Base-by-base conservation (phyloP, 139 green algal genomes). In the Dunaliella sp. region DNA sequence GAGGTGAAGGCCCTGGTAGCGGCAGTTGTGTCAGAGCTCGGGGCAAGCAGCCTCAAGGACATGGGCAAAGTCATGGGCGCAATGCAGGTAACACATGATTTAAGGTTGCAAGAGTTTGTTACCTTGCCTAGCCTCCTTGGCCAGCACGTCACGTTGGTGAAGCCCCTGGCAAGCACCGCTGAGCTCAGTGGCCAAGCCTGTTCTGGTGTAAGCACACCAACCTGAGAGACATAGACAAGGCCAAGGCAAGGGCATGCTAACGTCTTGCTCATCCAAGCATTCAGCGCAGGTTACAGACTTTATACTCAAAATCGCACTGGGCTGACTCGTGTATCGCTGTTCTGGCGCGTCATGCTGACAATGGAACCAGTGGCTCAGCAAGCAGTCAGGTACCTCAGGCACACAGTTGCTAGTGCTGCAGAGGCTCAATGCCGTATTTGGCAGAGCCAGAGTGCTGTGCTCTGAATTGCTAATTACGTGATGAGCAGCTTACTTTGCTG, bases 21-120 rank as follows among this genome's bases (percentile, higher is more conserved):
- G 16, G 77, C 65, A 31, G 90, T 89, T 31, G 84, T 93, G 38
- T n/a, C 84, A 28, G 88, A 91, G 83, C 80, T 88, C 32, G 86
- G 88, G 0, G 82, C 86, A 1, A 88, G 35, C 12, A 87, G 59
- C 1, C 38, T 86, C 37, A 93, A 93, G 90, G 82, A 90, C 57
- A 93, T 93, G 90, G 88, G 88, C 0, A 34, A 37, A 26, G 88
- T 93, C 0, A 93, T 93, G 88, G 88, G 87, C 38, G 73, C 58
- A 0, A 85, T 92, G 48, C 82, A 84, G 80, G 80, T 76, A 2
- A 37, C n/a, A n/a, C n/a, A n/a, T n/a, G n/a, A n/a, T n/a, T n/a
- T n/a, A n/a, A n/a, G n/a, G 73, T 78, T 16, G 32, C 12, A 32
- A 16, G 32, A 3, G 73, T 36, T 28, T n/a, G 28, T 78, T 2